Percentiles rank a stretch among this genome's conserved stretches.
Evolutionary conservation across 345 rosid species (phyloP).

Genomic region (Eucalyptus tenuipes): DNA sequence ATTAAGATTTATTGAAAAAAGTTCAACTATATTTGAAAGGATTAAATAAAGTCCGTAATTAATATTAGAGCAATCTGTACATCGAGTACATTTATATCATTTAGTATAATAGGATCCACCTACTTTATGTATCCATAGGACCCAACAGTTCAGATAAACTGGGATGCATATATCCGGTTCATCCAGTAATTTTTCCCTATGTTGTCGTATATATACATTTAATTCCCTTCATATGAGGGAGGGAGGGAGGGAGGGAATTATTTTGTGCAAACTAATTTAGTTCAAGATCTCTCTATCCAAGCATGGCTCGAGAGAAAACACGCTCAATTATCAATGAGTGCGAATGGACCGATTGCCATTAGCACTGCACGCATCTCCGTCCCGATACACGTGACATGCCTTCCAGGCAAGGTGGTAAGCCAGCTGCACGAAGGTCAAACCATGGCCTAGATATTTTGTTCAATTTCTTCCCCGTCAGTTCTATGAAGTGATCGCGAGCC

Average conservation of each 20-base stretch:
- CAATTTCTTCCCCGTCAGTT: no score
- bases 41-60: no score
- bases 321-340: no score
- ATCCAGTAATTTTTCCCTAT: neutral
- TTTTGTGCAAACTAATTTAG: neutral
- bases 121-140: neutral
- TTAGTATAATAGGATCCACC: neutral
- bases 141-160: neutral
- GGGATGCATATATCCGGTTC: neutral
- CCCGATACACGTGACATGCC: no score
- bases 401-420: no score
- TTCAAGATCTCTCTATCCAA: neutral
- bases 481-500: no score
- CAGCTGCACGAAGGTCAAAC: no score
- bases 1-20: no score
- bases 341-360: no score
- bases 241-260: neutral
- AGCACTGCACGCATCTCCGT: no score
- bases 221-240: neutral
- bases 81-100: neutral
- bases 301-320: neutral
- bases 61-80: neutral
- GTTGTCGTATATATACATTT: neutral
- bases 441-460: no score
- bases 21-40: no score